These are phyloP conservation scores for Dichomitus squalens DNA, from an alignment of 1,284 basidiomycete species.

Conservation along the genomic window DNA sequence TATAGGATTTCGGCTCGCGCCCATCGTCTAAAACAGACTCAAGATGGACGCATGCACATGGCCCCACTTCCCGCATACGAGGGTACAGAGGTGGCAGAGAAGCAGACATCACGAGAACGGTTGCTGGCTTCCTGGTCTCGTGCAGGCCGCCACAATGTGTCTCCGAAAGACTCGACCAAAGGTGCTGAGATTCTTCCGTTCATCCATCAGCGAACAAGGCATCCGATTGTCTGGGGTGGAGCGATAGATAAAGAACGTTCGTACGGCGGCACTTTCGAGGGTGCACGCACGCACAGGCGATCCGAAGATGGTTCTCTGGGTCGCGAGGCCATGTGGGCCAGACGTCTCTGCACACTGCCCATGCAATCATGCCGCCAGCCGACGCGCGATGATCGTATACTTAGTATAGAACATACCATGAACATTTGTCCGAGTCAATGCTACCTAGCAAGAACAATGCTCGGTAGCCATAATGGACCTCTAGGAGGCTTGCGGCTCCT, in stretches of 20 bases:
- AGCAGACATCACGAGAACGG: neutral
- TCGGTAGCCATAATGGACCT: too few species aligned
- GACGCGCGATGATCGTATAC: neutral
- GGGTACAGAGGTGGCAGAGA: neutral
- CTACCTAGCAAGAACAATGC: too few species aligned
- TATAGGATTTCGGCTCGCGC: neutral
- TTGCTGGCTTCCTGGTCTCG: neutral
- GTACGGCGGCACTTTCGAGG: neutral
- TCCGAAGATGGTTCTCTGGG: neutral
- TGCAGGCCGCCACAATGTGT: neutral
- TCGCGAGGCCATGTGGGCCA: neutral
- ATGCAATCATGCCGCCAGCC: neutral
- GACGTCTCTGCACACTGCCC: neutral
- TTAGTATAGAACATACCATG: too few species aligned
- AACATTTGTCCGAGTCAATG: too few species aligned
- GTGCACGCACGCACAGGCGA: neutral
- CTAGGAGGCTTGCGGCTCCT: too few species aligned
- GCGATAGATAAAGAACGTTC: neutral
- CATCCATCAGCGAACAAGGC: neutral
- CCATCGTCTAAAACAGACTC: neutral
- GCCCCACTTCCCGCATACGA: neutral
- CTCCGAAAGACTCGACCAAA: neutral
- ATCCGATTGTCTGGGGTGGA: too few species aligned
- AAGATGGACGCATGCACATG: neutral
- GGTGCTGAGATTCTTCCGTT: neutral